phyloP scores from a whole-genome alignment of 75 land plant genomes.

The Pinus albicaulis region DNA sequence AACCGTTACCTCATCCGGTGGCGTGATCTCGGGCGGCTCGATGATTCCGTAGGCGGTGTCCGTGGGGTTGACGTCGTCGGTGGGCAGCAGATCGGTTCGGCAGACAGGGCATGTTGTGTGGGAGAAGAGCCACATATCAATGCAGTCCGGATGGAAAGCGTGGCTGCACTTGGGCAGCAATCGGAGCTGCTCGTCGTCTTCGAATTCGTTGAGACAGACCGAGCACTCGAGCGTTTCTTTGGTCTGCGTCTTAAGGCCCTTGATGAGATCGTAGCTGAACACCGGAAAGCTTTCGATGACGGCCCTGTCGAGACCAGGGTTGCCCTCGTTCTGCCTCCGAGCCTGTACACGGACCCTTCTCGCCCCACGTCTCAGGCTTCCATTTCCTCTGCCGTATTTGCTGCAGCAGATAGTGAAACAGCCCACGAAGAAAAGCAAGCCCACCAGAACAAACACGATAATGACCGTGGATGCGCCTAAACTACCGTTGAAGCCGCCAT shows the following conservation, averaged over 20 bases:
- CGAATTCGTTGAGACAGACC: constrained; percentile 34
- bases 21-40: not conserved
- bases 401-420: constrained; percentile 35
- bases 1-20: not conserved
- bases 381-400: constrained; percentile 14
- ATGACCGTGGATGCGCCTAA: constrained; percentile 41
- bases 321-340: too few species aligned
- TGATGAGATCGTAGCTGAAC: not conserved
- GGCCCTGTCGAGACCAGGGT: constrained; percentile 5
- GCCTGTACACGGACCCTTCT: not conserved
- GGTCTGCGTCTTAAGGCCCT: not conserved
- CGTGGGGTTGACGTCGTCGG: too few species aligned
- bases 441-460: constrained; percentile 31
- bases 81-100: constrained; percentile 11
- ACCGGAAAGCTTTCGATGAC: constrained; percentile 11
- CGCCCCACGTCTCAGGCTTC: not conserved
- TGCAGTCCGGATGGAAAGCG: constrained; percentile 32
- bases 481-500: not conserved
- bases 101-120: constrained; percentile 43
- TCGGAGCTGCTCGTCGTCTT: constrained; percentile 20
- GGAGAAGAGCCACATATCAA: constrained; percentile 29
- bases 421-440: constrained; percentile 30
- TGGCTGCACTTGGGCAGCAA: constrained; percentile 38
- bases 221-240: constrained; percentile 17
- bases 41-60: not conserved